Percentiles rank a stretch among this genome's conserved stretches.
phyloP scores from a whole-genome alignment of 176 grass and related monocot genomes.

The Lolium multiflorum region DNA sequence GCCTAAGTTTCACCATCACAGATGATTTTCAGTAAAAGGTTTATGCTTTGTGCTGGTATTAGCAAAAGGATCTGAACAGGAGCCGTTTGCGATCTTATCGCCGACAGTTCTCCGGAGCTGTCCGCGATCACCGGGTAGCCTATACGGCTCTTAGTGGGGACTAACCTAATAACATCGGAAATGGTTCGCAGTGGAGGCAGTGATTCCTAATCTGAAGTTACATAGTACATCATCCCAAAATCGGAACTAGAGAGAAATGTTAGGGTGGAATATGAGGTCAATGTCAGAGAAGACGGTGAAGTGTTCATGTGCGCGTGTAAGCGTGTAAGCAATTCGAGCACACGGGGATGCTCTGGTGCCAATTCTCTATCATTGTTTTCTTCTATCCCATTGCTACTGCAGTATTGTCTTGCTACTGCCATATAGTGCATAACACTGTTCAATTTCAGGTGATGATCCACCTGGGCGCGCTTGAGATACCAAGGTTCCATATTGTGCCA shows the following conservation, averaged over 20 bases:
- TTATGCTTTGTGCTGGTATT: too few relatives aligned
- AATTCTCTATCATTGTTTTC: background rate
- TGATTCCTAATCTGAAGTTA: background rate
- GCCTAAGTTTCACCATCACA: too few relatives aligned
- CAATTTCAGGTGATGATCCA: background rate
- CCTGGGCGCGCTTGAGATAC: background rate
- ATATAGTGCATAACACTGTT: background rate
- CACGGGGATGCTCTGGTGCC: background rate
- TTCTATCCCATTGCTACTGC: background rate
- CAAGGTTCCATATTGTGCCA: background rate
- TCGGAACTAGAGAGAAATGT: background rate
- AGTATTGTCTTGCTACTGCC: background rate
- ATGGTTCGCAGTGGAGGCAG: background rate
- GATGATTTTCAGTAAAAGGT: too few relatives aligned
- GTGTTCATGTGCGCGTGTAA: background rate
- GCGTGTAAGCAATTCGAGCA: background rate
- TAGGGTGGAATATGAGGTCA: conserved; percentile 26
- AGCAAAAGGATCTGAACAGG: too few relatives aligned
- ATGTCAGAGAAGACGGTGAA: background rate
- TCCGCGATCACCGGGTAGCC: too few relatives aligned
- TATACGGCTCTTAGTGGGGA: too few relatives aligned
- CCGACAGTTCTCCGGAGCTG: too few relatives aligned
- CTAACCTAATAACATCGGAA: too few relatives aligned
- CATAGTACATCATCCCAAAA: background rate
- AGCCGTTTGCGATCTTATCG: too few relatives aligned